Percentiles rank a stretch among this genome's conserved stretches.
Conservation (phyloP, 805 yeast genomes). For the Wickerhamomyces bisporus region DNA sequence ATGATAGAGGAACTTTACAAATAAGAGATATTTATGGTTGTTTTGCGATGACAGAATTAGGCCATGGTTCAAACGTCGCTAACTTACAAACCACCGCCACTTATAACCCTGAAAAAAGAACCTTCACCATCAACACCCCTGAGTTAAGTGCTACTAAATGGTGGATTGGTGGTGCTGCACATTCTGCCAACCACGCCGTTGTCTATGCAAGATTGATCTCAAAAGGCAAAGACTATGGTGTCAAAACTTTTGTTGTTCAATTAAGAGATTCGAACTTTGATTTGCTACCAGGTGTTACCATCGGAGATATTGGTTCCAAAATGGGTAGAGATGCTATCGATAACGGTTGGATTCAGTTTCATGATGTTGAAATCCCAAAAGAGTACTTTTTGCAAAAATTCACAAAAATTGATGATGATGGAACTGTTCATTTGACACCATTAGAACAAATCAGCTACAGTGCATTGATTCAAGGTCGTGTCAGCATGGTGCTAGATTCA, state of each 20-base stretch:
- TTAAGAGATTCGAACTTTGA: conserved; percentile 71
- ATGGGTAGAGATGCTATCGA: conserved; percentile 97
- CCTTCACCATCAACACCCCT: conserved; percentile 77
- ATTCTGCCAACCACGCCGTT: conserved; percentile 81
- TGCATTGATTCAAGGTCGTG: conserved; percentile 84
- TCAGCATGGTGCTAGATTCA: conserved; percentile 82
- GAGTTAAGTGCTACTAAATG: conserved; percentile 91
- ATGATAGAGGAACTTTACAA: conserved; percentile 55
- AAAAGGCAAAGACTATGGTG: conserved; percentile 83
- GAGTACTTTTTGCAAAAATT: conserved; percentile 78
- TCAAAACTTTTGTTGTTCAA: conserved; percentile 93
- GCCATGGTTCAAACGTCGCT: conserved; percentile 91
- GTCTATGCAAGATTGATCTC: conserved; percentile 81
- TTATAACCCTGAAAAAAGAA: conserved; percentile 58
- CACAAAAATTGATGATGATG: conserved; percentile 61
- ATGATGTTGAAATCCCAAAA: conserved; percentile 78
- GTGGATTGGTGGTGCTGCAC: conserved; percentile 99
- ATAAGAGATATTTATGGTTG: conserved; percentile 68
- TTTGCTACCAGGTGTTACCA: conserved; percentile 68
- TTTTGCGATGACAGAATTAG: conserved; percentile 89
- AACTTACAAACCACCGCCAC: conserved; percentile 86
- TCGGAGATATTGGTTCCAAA: conserved; percentile 91
- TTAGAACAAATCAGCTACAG: conserved; percentile 85
- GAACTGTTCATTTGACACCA: conserved; percentile 66
- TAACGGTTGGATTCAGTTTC: conserved; percentile 94